Percentiles rank a stretch among this genome's conserved stretches.
phyloP scores from a whole-genome alignment of 129 eudicot species.

The Pulicaria dysenterica region DNA sequence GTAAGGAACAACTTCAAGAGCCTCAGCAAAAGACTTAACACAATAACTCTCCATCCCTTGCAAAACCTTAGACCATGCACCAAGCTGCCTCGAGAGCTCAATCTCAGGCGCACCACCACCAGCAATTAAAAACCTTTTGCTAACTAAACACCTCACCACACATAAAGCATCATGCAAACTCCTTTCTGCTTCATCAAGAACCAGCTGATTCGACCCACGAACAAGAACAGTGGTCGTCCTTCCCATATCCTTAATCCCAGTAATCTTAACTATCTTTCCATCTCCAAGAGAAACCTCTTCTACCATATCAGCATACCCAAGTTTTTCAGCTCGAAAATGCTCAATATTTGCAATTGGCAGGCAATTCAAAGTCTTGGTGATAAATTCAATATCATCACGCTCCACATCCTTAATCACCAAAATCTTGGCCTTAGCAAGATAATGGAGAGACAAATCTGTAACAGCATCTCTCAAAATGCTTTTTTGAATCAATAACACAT shows the following conservation, averaged over 20 bases:
- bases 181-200: constrained; percentile 92
- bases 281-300: constrained; percentile 87
- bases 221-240: constrained; percentile 83
- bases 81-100: constrained; percentile 85
- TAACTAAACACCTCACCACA: constrained; percentile 89
- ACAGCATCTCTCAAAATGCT: constrained; percentile 97
- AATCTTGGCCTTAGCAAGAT: constrained; percentile 88
- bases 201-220: constrained; percentile 87
- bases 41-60: constrained; percentile 92
- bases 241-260: constrained; percentile 94
- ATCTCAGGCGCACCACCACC: constrained; percentile 99
- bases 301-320: constrained; percentile 85
- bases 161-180: constrained; percentile 98
- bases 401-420: constrained; percentile 90
- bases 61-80: constrained; percentile 90
- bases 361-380: constrained; percentile 88
- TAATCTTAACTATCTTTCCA: constrained; percentile 83
- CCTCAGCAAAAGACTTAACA: constrained; percentile 85
- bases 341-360: constrained; percentile 86
- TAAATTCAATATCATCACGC: constrained; percentile 93
- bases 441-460: constrained; percentile 81
- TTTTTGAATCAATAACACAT: constrained; percentile 93
- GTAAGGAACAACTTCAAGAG: constrained; percentile 85
- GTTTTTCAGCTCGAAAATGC: constrained; percentile 84
- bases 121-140: constrained; percentile 85